Conservation (phyloP, 2,329 filamentous ascomycete genomes). For the Fusarium bulbicola region DNA sequence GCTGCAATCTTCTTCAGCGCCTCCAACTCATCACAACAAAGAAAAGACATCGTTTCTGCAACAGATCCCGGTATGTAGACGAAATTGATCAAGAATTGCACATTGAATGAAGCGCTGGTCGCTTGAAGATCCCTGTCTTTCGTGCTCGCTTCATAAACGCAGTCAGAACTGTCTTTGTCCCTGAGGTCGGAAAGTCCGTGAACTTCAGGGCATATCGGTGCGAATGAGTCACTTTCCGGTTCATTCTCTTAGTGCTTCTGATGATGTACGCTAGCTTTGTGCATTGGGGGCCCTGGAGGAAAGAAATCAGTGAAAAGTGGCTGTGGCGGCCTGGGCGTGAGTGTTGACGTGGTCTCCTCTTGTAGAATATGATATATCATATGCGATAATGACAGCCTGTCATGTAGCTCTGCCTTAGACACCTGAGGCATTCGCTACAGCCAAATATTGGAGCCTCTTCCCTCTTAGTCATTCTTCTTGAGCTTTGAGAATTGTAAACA, state of each 20-base stretch:
- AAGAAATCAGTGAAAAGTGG: not conserved
- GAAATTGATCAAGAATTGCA: rapidly evolving
- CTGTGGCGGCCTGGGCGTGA: not conserved
- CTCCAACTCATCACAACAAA: not conserved
- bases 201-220: not conserved
- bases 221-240: not conserved
- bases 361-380: not conserved
- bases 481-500: no score
- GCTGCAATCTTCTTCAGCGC: not conserved
- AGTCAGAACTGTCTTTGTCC: not conserved
- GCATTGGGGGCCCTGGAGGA: rapidly evolving
- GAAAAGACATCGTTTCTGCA: not conserved
- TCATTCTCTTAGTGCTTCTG: not conserved
- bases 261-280: rapidly evolving
- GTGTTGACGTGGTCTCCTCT: not conserved
- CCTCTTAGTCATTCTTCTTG: rapidly evolving
- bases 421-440: no score
- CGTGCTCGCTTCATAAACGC: rapidly evolving
- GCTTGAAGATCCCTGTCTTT: no score
- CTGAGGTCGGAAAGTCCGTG: not conserved
- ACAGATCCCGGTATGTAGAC: not conserved
- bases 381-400: not conserved
- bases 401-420: no score
- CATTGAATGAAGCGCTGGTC: not conserved
- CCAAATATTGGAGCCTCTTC: no score